A percentile compares a stretch with the other conserved stretches of the same genome.
phyloP scores from a whole-genome alignment of 441 rosid species.

The Daphne laureola region DNA sequence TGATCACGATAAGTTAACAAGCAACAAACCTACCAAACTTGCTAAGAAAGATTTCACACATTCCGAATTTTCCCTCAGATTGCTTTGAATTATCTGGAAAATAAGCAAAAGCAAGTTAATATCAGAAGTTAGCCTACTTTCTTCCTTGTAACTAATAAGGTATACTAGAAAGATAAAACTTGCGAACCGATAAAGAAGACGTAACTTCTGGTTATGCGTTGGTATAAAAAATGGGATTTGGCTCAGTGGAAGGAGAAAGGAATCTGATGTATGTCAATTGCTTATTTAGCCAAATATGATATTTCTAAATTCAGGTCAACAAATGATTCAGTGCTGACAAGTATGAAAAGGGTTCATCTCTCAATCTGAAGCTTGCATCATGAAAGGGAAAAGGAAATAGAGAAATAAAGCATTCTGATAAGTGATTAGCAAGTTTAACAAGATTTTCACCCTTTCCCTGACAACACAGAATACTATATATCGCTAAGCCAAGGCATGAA shows the following conservation, averaged over 20 bases:
- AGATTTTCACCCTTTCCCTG: background rate
- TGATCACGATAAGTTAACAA: slow-evolving; percentile 9
- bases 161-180: slow-evolving; percentile 3
- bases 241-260: no score
- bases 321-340: no score
- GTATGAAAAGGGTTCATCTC: no score
- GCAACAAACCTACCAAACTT: slow-evolving; percentile 54
- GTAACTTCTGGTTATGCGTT: slow-evolving; percentile 1
- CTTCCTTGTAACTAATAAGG: background rate
- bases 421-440: background rate
- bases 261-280: no score
- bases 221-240: background rate
- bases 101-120: slow-evolving; percentile 17
- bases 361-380: no score
- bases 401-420: background rate
- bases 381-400: no score
- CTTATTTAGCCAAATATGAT: no score
- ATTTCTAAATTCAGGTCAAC: no score
- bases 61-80: slow-evolving; percentile 66
- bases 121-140: slow-evolving; percentile 3
- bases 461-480: background rate
- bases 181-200: background rate
- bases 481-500: no score
- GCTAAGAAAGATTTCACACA: slow-evolving; percentile 72
- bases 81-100: slow-evolving; percentile 73